Evolutionary conservation across 78 protist genomes (phyloP).

Genomic region (Tieghemostelium lacteum): DNA sequence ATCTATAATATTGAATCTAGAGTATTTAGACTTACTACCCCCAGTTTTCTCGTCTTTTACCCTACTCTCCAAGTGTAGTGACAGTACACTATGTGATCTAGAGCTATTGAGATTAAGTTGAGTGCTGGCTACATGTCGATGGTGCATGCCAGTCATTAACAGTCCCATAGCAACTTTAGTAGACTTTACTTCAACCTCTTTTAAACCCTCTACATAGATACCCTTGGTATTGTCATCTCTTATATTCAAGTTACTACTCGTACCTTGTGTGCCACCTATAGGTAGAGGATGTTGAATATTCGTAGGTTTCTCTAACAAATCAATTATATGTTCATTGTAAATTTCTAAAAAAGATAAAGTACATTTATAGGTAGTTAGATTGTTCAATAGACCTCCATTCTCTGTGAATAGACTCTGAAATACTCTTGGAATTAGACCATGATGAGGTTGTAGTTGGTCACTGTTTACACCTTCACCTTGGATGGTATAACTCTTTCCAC

Average conservation of each 20-base stretch:
- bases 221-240: slow-evolving; percentile 49
- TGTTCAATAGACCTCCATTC: background rate
- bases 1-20: slow-evolving; percentile 65
- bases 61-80: slow-evolving; percentile 59
- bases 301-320: slow-evolving; percentile 31
- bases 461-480: background rate
- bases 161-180: slow-evolving; percentile 11
- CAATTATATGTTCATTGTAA: slow-evolving; percentile 81
- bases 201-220: slow-evolving; percentile 53
- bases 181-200: slow-evolving; percentile 6
- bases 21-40: background rate
- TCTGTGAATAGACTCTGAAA: slow-evolving; percentile 35
- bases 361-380: background rate
- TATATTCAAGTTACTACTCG: background rate
- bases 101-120: slow-evolving; percentile 60
- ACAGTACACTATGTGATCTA: slow-evolving; percentile 87
- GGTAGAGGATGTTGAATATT: background rate
- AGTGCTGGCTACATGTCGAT: slow-evolving; percentile 71
- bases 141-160: slow-evolving; percentile 5
- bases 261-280: background rate
- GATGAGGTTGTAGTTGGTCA: background rate
- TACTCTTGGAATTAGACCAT: slow-evolving; percentile 72
- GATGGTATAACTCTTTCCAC: slow-evolving; percentile 80
- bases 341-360: slow-evolving; percentile 80
- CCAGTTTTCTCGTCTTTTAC: slow-evolving; percentile 3